Evolutionary conservation across 345 rosid genomes (phyloP).

Genomic region (Aquilaria yunnanensis): DNA sequence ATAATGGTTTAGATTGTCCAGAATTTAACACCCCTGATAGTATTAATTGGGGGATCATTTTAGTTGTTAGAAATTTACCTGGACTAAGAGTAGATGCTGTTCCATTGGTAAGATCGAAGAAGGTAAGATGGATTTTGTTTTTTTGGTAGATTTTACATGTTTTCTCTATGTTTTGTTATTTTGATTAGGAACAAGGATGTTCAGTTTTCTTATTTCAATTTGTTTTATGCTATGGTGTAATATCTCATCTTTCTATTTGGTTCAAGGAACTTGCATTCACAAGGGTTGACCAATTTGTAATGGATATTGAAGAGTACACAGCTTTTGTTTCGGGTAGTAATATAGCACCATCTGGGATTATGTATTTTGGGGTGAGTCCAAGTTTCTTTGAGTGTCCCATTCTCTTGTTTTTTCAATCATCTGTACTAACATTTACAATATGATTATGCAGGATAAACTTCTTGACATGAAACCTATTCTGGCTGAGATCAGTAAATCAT

Average conservation of each 20-base stretch:
- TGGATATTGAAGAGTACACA: conserved; percentile 22
- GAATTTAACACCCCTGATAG: not conserved
- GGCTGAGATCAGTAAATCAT: conserved; percentile 29
- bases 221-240: not conserved
- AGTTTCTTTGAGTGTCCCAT: not conserved
- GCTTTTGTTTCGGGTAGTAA: conserved; percentile 18
- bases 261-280: conserved; percentile 14
- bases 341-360: conserved; percentile 27
- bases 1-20: no score
- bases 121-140: conserved; percentile 15
- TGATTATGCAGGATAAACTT: conserved; percentile 22
- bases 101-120: conserved; percentile 22
- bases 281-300: conserved; percentile 26
- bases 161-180: not conserved
- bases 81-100: conserved; percentile 30
- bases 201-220: not conserved
- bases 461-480: conserved; percentile 25
- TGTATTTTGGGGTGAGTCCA: conserved; percentile 37
- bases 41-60: conserved; percentile 25
- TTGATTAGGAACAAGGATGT: not conserved
- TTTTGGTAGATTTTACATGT: not conserved
- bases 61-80: conserved; percentile 41
- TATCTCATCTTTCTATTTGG: not conserved
- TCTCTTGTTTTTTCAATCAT: not conserved
- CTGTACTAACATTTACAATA: conserved; percentile 6